These are phyloP conservation scores for Tardiomyces blankii DNA, from an alignment of 1,139 yeast species.

Conservation along the genomic window DNA sequence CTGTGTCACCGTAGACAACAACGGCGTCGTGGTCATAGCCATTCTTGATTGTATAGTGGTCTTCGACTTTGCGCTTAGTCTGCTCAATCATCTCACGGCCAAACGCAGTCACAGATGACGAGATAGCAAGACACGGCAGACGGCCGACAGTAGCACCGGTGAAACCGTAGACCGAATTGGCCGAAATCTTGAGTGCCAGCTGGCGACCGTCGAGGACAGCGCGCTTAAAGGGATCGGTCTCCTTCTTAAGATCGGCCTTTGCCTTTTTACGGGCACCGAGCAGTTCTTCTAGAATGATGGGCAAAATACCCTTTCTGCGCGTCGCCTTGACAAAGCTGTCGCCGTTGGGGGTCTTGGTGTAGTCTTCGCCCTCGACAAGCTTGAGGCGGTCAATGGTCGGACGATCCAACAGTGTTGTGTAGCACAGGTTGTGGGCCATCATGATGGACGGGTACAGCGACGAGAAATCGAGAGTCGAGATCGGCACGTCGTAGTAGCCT, in stretches of 20 bases:
- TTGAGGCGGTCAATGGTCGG: conserved; percentile 56
- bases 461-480: conserved; percentile 95
- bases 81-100: conserved; percentile 96
- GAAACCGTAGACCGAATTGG: conserved; percentile 97
- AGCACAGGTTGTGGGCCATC: conserved; percentile 99
- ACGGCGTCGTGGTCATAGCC: conserved; percentile 77
- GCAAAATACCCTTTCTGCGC: conserved; percentile 74
- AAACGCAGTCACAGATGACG: conserved; percentile 90
- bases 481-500: conserved; percentile 94
- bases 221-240: conserved; percentile 85
- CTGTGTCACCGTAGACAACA: conserved; percentile 97
- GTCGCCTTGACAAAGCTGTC: conserved; percentile 75
- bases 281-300: conserved; percentile 82
- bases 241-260: conserved; percentile 78
- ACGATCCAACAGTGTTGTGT: conserved; percentile 72
- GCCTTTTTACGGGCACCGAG: conserved; percentile 90
- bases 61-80: conserved; percentile 80
- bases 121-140: conserved; percentile 90
- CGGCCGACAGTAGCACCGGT: conserved; percentile 99
- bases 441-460: conserved; percentile 96
- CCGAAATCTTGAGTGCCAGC: conserved; percentile 89
- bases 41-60: conserved; percentile 61
- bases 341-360: conserved; percentile 82
- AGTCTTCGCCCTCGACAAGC: conserved; percentile 62
- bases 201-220: conserved; percentile 97